Evolutionary conservation across 768 basidiomycete species (phyloP).

Genomic region (Russula earlei): DNA sequence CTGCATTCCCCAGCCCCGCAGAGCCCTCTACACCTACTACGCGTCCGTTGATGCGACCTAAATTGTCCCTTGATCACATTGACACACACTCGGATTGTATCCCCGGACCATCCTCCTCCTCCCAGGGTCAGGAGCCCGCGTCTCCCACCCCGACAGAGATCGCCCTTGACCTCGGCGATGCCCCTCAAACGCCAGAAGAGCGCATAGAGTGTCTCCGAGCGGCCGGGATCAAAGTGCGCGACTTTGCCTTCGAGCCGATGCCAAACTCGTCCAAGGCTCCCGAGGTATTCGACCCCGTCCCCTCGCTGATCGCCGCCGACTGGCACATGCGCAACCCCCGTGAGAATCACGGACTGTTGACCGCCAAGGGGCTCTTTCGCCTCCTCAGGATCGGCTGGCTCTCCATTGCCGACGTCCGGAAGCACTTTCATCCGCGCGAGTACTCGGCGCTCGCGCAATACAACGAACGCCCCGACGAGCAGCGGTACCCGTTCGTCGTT

Average conservation of each 20-base stretch:
- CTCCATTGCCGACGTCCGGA: slow-evolving; percentile 22
- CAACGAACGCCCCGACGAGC: slow-evolving; percentile 18
- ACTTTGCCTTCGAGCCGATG: slow-evolving; percentile 24
- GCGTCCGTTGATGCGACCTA: neutral
- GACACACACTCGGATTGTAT: neutral
- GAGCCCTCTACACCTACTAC: neutral
- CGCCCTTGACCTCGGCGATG: slow-evolving; percentile 15
- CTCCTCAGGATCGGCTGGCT: slow-evolving; percentile 26
- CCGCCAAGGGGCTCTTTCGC: slow-evolving; percentile 22
- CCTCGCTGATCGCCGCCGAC: slow-evolving; percentile 23
- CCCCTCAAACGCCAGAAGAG: slow-evolving; percentile 7
- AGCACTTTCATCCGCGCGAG: slow-evolving; percentile 20
- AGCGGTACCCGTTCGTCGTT: slow-evolving; percentile 22
- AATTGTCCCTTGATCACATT: neutral
- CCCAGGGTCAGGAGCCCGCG: slow-evolving; percentile 1
- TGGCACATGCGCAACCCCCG: slow-evolving; percentile 23
- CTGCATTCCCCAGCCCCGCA: neutral
- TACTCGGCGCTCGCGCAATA: slow-evolving; percentile 20
- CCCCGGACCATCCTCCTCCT: neutral
- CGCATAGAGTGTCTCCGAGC: slow-evolving; percentile 7
- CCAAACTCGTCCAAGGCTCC: slow-evolving; percentile 13
- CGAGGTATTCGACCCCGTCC: slow-evolving; percentile 23
- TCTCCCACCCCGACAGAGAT: slow-evolving; percentile 27
- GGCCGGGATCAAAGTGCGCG: slow-evolving; percentile 28
- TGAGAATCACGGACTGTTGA: slow-evolving; percentile 7